These are phyloP conservation scores for Auxenochlorella pyrenoidosa DNA, from an alignment of 139 green algal genomes.

Conservation along the genomic window DNA sequence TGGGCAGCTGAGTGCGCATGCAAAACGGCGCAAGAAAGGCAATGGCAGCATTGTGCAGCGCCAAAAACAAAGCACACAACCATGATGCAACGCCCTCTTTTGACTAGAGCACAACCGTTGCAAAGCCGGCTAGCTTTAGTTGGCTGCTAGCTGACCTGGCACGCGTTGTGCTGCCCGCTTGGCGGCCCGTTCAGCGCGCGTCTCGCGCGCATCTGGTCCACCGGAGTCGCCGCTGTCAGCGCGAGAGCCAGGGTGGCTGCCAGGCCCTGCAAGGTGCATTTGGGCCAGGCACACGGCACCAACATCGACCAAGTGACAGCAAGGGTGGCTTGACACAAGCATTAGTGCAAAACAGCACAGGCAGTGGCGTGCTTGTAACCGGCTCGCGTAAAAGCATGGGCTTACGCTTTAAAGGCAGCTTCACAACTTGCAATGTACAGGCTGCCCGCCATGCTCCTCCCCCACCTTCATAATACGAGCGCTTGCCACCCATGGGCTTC, in stretches of 20 bases:
- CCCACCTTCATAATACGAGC: slow-evolving; percentile 23
- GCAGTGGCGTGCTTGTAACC: neutral
- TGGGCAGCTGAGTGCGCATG: neutral
- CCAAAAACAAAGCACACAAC: too few relatives aligned
- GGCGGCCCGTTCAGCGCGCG: slow-evolving; percentile 9
- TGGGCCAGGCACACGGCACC: neutral
- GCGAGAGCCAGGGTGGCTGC: neutral
- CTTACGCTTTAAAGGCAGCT: too few relatives aligned
- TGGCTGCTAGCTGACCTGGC: neutral
- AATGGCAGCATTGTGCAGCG: neutral
- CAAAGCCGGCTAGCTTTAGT: neutral
- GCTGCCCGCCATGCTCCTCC: neutral
- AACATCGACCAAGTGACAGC: neutral
- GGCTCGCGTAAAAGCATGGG: neutral
- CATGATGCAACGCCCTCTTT: too few relatives aligned
- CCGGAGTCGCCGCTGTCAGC: neutral
- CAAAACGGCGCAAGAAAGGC: neutral
- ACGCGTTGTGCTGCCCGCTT: neutral
- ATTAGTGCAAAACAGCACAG: too few relatives aligned
- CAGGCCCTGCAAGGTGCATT: neutral
- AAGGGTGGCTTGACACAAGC: neutral
- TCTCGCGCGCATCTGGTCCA: neutral
- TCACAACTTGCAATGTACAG: neutral
- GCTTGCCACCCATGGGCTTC: slow-evolving; percentile 16
- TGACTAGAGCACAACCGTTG: too few relatives aligned